Conservation (phyloP, 129 eudicot genomes). For the Flaveria robusta region DNA sequence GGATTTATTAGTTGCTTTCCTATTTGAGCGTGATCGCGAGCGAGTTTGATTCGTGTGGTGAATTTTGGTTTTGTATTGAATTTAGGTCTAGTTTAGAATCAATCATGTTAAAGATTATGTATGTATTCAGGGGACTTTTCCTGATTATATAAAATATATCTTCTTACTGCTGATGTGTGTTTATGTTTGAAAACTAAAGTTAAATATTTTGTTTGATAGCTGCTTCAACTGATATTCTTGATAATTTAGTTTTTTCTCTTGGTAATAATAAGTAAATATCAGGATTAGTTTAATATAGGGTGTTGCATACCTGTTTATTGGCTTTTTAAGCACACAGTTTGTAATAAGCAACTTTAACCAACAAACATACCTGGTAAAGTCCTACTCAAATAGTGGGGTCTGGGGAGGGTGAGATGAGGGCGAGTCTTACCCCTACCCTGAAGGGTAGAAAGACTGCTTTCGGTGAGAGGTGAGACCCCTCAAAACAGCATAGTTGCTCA, state of each 20-base stretch:
- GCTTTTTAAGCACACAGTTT: background rate
- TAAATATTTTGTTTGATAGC: background rate
- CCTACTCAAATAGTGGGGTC: too few species aligned
- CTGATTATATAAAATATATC: background rate
- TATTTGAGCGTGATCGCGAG: background rate
- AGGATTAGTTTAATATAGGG: background rate
- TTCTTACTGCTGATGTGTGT: too few species aligned
- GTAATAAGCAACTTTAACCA: background rate
- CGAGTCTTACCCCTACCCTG: too few species aligned
- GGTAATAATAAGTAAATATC: background rate
- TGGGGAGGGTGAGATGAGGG: too few species aligned
- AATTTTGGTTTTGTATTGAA: background rate
- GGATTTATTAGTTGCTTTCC: conserved; percentile 7
- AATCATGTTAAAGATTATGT: conserved; percentile 1
- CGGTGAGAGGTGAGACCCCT: too few species aligned
- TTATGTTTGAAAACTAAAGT: background rate
- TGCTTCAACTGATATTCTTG: background rate
- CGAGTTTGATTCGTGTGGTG: conserved; percentile 1
- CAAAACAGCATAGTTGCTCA: background rate
- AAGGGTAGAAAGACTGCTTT: too few species aligned
- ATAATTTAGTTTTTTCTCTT: background rate
- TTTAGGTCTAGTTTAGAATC: conserved; percentile 12
- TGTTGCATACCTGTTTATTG: background rate
- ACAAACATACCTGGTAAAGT: too few species aligned
- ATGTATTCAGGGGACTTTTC: background rate